Conservation (phyloP, 2,329 filamentous ascomycete genomes). For the Polytolypa hystricis region DNA sequence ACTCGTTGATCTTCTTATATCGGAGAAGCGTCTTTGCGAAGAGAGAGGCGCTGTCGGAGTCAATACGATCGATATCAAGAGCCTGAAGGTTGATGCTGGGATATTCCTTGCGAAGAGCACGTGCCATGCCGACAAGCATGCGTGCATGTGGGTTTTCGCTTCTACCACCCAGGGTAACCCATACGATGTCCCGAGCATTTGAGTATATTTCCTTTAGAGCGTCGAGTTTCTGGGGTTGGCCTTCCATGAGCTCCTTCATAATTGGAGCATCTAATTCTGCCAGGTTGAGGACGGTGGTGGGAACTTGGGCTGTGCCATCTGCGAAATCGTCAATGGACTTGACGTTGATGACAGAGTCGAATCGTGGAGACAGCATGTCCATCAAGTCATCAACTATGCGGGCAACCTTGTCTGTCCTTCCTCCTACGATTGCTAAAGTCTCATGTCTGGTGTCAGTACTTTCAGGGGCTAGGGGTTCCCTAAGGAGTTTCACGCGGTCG, state of each 20-base stretch:
- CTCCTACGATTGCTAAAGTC: not conserved
- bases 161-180: constrained; percentile 4
- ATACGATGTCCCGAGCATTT: constrained; percentile 7
- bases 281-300: not conserved
- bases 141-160: constrained; percentile 2
- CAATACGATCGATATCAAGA: not conserved
- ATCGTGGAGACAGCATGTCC: not conserved
- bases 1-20: not conserved
- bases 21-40: constrained; percentile 5
- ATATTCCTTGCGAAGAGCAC: not conserved
- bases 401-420: not conserved
- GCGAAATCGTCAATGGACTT: not conserved
- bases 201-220: constrained; percentile 9
- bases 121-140: not conserved
- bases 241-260: constrained; percentile 8
- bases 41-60: no score
- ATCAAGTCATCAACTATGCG: not conserved
- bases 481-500: constrained; percentile 1
- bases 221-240: constrained; percentile 12
- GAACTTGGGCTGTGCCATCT: no score
- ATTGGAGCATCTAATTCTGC: constrained; percentile 15
- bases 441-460: not conserved
- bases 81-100: not conserved
- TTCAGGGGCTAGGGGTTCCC: not conserved
- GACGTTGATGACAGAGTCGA: not conserved